phyloP scores from a whole-genome alignment of 305 asterid genomes.

The Fraxinus baroniana region DNA sequence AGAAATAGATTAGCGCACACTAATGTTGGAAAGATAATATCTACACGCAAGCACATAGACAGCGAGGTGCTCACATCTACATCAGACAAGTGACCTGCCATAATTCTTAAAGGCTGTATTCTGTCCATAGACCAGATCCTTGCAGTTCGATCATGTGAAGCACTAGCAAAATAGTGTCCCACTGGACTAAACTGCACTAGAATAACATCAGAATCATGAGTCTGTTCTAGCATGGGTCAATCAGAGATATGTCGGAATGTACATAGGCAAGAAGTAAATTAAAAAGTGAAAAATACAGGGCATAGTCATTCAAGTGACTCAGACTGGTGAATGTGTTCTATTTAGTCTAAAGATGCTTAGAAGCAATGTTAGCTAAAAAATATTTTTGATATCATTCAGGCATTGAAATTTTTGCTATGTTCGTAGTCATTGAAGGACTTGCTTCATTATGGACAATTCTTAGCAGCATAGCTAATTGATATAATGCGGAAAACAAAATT shows the following conservation, averaged over 20 bases:
- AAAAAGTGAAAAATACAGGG: slow-evolving; percentile 3
- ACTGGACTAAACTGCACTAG: slow-evolving; percentile 86
- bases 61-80: slow-evolving; percentile 73
- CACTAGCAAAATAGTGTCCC: slow-evolving; percentile 96
- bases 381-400: not conserved
- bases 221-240: slow-evolving; percentile 7
- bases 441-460: not conserved
- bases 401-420: not conserved
- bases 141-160: slow-evolving; percentile 96
- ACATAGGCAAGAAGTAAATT: not conserved
- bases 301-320: slow-evolving; percentile 5
- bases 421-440: not conserved
- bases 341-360: not conserved
- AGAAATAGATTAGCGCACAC: not conserved
- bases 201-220: slow-evolving; percentile 21
- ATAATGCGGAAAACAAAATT: not conserved
- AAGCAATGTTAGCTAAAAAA: slow-evolving; percentile 1
- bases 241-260: not conserved
- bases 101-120: slow-evolving; percentile 82
- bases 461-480: not conserved
- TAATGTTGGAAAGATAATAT: not conserved
- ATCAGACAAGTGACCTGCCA: slow-evolving; percentile 98
- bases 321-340: not conserved
- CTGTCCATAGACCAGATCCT: slow-evolving; percentile 95
- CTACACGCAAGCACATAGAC: not conserved